A percentile compares a stretch with the other conserved stretches of the same genome.
These are phyloP conservation scores for Nannochloris sp. DNA, from an alignment of 139 green algal species.

Conservation along the genomic window DNA sequence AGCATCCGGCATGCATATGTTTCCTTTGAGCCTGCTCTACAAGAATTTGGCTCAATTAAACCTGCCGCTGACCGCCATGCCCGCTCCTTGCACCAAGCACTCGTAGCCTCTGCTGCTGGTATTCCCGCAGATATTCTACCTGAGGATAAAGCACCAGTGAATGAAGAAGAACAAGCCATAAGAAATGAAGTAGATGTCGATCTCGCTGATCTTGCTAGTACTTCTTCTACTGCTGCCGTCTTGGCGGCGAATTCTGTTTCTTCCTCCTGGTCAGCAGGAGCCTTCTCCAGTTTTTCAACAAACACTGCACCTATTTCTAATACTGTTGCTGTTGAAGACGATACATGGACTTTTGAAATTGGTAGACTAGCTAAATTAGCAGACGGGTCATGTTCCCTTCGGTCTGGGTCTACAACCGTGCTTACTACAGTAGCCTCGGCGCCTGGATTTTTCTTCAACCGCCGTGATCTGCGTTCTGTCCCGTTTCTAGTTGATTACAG, in stretches of 20 bases:
- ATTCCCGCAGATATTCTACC: neutral
- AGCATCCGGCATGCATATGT: no score
- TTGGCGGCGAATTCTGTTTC: neutral
- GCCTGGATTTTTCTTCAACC: neutral
- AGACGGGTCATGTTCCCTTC: conserved; percentile 44
- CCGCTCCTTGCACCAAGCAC: neutral
- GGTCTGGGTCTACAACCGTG: conserved; percentile 44
- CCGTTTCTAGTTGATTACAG: conserved; percentile 63
- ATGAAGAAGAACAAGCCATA: neutral
- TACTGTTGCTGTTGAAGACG: conserved; percentile 17
- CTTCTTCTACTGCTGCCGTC: neutral
- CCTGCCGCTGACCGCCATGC: no score
- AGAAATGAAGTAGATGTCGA: neutral
- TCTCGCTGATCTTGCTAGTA: neutral
- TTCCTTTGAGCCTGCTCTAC: no score
- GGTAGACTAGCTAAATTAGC: conserved; percentile 57
- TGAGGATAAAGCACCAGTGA: neutral
- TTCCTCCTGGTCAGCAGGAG: neutral
- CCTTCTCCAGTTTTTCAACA: no score
- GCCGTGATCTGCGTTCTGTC: conserved; percentile 21
- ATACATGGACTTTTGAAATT: conserved; percentile 48
- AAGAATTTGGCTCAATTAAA: no score
- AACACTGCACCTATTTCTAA: no score
- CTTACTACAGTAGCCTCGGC: conserved; percentile 51
- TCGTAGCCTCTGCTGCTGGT: neutral